Percentiles rank a stretch among this genome's conserved stretches.
Conservation (phyloP, 2,329 filamentous ascomycete genomes). For the Nannizzia gypsea region DNA sequence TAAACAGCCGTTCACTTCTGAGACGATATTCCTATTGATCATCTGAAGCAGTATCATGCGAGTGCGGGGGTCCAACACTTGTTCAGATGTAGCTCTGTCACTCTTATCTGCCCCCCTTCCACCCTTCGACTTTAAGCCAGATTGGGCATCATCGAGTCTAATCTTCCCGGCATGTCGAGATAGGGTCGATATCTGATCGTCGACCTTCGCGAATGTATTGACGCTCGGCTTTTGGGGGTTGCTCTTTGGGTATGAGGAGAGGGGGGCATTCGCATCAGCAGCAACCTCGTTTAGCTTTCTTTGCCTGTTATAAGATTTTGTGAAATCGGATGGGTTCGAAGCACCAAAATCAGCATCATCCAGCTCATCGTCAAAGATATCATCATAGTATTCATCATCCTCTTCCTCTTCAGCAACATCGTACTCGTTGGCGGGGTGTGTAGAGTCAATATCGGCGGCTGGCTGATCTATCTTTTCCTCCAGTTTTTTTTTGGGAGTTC, state of each 20-base stretch:
- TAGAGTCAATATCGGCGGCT: neutral
- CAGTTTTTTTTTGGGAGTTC: neutral
- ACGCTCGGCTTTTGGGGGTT: conserved; percentile 69
- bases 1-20: conserved; percentile 86
- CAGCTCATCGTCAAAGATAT: conserved; percentile 43
- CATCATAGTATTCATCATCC: conserved; percentile 52
- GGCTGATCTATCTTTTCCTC: neutral
- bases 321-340: conserved; percentile 54
- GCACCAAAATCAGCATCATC: conserved; percentile 46
- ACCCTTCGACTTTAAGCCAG: conserved; percentile 41
- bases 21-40: conserved; percentile 82
- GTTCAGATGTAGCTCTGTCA: conserved; percentile 85
- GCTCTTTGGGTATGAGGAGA: conserved; percentile 51
- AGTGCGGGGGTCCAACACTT: conserved; percentile 86
- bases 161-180: conserved; percentile 79
- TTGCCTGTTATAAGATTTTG: conserved; percentile 82
- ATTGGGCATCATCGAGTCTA: conserved; percentile 54
- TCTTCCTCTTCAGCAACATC: conserved; percentile 38
- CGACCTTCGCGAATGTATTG: conserved; percentile 67
- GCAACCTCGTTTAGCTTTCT: conserved; percentile 50
- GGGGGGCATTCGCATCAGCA: conserved; percentile 39
- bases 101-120: conserved; percentile 56
- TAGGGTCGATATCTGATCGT: conserved; percentile 79
- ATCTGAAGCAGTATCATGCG: conserved; percentile 93
- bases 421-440: conserved; percentile 16